A percentile compares a stretch with the other conserved stretches of the same genome.
Evolutionary conservation across 441 rosid species (phyloP).

Genomic region (Populus hybrid): DNA sequence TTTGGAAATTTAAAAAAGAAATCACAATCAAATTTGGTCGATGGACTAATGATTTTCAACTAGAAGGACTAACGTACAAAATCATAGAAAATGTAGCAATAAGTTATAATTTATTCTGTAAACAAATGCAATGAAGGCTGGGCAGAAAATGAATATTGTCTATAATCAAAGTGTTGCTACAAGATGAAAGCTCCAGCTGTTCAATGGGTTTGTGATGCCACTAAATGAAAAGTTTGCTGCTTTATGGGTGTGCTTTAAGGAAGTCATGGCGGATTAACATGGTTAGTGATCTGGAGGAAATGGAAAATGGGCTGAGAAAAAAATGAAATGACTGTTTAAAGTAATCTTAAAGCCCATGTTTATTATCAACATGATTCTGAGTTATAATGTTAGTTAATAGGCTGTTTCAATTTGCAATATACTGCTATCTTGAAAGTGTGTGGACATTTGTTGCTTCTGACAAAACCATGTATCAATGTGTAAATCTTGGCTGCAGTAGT

Average conservation of each 20-base stretch:
- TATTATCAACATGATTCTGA: background rate
- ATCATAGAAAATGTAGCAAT: background rate
- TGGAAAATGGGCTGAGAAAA: background rate
- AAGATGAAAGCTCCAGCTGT: background rate
- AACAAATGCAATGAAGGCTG: background rate
- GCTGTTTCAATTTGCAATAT: background rate
- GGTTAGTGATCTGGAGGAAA: background rate
- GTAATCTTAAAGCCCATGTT: background rate
- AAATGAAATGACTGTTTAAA: background rate
- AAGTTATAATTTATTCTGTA: background rate
- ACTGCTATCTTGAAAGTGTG: slow-evolving; percentile 1
- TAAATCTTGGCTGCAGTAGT: background rate
- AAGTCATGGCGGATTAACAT: background rate
- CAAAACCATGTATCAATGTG: background rate
- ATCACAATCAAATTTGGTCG: background rate
- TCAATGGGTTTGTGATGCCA: background rate
- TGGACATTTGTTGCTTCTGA: background rate
- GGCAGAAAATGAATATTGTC: background rate
- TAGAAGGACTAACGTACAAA: background rate
- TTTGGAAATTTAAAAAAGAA: background rate
- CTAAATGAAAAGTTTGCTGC: background rate
- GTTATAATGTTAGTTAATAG: background rate
- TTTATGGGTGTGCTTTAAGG: slow-evolving; percentile 3
- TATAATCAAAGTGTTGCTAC: background rate
- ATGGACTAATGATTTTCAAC: background rate